These are phyloP conservation scores for Backusella psychrophila DNA, from an alignment of 192 early-diverging fungal genomes.

Conservation along the genomic window DNA sequence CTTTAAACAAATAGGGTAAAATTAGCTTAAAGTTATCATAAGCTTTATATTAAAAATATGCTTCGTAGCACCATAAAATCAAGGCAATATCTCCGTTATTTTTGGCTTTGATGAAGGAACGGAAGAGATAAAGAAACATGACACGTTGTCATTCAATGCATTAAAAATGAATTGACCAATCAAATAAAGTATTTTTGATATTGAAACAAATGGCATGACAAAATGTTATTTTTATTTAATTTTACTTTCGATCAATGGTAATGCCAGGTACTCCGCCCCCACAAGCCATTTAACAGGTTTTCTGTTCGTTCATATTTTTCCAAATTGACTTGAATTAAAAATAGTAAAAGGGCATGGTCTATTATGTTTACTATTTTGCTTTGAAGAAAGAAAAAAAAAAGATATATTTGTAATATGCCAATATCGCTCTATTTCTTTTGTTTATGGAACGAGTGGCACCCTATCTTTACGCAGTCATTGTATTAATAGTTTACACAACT, in stretches of 20 bases:
- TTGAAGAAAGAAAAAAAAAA: not conserved
- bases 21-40: not conserved
- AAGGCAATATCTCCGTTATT: not conserved
- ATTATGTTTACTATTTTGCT: not conserved
- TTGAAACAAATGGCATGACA: not conserved
- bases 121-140: not conserved
- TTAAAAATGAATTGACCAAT: not conserved
- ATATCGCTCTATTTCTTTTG: no score
- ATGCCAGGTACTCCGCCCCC: not conserved
- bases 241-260: not conserved
- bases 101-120: not conserved
- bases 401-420: not conserved
- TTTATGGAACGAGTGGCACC: no score
- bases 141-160: not conserved
- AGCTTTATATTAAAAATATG: not conserved
- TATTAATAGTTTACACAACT: not conserved
- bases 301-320: not conserved
- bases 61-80: not conserved
- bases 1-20: not conserved
- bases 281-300: not conserved
- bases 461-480: not conserved
- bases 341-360: not conserved
- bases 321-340: not conserved
- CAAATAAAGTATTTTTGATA: not conserved
- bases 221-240: not conserved